Conservation (phyloP, 164 flowering plant species). For the Litsea cubeba region DNA sequence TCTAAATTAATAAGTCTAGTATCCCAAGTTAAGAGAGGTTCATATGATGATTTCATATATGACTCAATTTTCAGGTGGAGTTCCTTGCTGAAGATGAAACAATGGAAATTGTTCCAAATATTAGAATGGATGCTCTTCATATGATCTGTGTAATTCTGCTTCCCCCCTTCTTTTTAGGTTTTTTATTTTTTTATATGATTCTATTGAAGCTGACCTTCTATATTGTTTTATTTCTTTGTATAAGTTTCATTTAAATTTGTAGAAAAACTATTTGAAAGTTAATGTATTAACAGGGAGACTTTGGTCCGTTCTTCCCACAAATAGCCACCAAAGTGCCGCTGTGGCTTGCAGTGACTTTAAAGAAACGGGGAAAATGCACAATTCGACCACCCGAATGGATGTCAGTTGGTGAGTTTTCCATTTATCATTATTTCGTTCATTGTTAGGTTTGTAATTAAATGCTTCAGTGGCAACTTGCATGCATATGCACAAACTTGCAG, state of each 20-base stretch:
- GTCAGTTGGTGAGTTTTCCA: constrained; percentile 60
- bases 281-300: constrained; percentile 54
- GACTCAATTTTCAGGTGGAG: constrained; percentile 46
- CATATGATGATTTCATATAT: not conserved
- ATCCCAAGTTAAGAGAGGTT: not conserved
- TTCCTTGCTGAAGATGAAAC: constrained; percentile 82
- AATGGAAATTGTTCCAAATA: constrained; percentile 71
- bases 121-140: constrained; percentile 63
- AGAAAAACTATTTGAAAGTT: not conserved
- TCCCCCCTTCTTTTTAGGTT: not conserved
- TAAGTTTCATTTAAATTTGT: not conserved
- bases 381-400: constrained; percentile 85
- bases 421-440: not conserved
- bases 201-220: not conserved
- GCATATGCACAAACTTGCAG: too few relatives aligned
- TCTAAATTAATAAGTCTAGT: too few relatives aligned
- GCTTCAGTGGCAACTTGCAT: too few relatives aligned
- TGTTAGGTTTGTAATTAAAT: too few relatives aligned
- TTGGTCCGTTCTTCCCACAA: constrained; percentile 82
- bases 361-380: constrained; percentile 87
- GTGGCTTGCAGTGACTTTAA: constrained; percentile 84
- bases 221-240: not conserved
- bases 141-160: constrained; percentile 25
- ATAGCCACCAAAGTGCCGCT: constrained; percentile 63
- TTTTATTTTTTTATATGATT: too few relatives aligned